Conservation (phyloP, 1,284 basidiomycete genomes). For the Pisolithus thermaeus region DNA sequence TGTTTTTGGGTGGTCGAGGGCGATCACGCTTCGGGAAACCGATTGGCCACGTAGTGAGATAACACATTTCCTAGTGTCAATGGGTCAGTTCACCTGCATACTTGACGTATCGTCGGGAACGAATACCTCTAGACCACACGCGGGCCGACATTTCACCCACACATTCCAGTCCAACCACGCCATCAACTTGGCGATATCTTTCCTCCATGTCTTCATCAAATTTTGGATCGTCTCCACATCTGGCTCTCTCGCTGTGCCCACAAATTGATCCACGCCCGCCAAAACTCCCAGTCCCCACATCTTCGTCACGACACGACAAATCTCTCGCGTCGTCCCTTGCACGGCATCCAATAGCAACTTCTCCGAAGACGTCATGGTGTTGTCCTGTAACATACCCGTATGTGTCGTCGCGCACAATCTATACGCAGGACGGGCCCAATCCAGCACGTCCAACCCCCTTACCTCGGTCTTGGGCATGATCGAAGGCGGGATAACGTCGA, state of each 20-base stretch:
- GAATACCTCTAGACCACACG: constrained; percentile 29
- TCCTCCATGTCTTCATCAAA: constrained; percentile 19
- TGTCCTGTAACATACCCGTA: constrained; percentile 23
- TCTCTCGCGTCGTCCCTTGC: constrained; percentile 35
- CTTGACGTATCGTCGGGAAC: no score
- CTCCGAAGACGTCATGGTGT: constrained; percentile 32
- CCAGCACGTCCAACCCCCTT: background rate
- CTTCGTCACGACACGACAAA: constrained; percentile 39
- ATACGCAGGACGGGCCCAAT: constrained; percentile 26
- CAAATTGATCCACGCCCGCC: constrained; percentile 24
- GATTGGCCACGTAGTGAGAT: constrained; percentile 42
- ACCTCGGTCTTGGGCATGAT: background rate
- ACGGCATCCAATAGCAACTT: constrained; percentile 29
- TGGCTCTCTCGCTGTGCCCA: constrained; percentile 2
- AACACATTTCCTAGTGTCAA: constrained; percentile 38
- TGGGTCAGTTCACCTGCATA: background rate
- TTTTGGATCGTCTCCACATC: constrained; percentile 2
- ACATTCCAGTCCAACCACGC: constrained; percentile 38
- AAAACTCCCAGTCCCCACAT: constrained; percentile 39
- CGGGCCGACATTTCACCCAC: constrained; percentile 35
- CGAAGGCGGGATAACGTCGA: background rate
- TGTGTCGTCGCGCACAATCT: constrained; percentile 31
- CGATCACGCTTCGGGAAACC: constrained; percentile 6
- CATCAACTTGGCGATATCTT: constrained; percentile 27
- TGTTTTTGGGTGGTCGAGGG: background rate